These are phyloP conservation scores for Aureobasidium vineae DNA, from an alignment of 2,329 filamentous ascomycete genomes.

Conservation along the genomic window DNA sequence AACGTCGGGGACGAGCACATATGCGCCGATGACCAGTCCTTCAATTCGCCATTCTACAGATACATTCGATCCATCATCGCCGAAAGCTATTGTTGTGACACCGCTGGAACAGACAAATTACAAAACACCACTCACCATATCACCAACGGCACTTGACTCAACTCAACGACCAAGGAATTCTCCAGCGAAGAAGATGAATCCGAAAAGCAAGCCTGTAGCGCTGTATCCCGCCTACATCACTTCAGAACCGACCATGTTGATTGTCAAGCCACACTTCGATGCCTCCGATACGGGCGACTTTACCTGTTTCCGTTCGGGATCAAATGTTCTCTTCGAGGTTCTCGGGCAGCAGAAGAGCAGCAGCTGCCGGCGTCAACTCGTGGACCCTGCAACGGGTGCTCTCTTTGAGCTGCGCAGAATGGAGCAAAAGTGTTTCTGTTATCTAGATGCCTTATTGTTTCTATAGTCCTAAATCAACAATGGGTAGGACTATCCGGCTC, in stretches of 20 bases:
- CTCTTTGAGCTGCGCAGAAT: not conserved
- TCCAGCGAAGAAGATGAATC: too few species aligned
- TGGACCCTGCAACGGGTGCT: not conserved
- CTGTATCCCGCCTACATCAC: not conserved
- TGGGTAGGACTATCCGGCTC: constrained; percentile 11
- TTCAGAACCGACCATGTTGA: not conserved
- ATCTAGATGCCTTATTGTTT: not conserved
- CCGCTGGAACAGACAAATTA: too few species aligned
- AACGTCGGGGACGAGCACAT: too few species aligned
- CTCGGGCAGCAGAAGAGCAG: not conserved
- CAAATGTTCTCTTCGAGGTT: not conserved
- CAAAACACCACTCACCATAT: too few species aligned
- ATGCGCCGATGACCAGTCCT: too few species aligned
- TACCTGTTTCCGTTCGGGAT: not conserved
- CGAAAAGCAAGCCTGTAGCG: not conserved
- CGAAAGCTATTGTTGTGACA: too few species aligned
- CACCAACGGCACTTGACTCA: too few species aligned
- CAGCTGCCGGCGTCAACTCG: not conserved
- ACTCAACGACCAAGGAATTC: too few species aligned
- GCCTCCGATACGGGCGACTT: not conserved
- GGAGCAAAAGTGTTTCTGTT: too few species aligned
- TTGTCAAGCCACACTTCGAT: not conserved
- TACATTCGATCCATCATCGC: too few species aligned
- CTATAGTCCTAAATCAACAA: constrained; percentile 21
- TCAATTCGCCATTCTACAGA: too few species aligned